Evolutionary conservation across 495 filamentous ascomycete genomes (phyloP), one percentile per base, ranked within the genome.

Genomic region (Emericellopsis terricola): DNA sequence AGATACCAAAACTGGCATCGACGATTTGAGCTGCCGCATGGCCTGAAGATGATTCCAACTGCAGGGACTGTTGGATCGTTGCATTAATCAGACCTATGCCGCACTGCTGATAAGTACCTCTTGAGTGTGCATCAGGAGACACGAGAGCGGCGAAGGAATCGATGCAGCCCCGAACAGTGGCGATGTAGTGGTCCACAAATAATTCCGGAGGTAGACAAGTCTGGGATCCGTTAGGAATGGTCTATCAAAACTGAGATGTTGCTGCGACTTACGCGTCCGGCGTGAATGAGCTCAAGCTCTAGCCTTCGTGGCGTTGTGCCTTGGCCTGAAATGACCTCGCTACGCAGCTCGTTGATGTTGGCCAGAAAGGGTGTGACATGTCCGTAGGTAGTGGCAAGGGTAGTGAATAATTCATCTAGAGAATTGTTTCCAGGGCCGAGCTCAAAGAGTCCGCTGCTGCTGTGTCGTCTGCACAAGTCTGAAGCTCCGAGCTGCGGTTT

Each of bases 241-340:
- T n/a, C n/a, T n/a, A n/a, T n/a, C n/a, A n/a, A n/a, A n/a, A n/a
- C n/a, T n/a, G n/a, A n/a, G n/a, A n/a, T n/a, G n/a, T n/a, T n/a
- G n/a, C n/a, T n/a, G 5, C n/a, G 11, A 40, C 52, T 29, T 38
- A 61, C 59, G 49, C 52, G 62, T 32, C 62, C 62, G 13, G 53
- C 55, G 31, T 50, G 48, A 14, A 65, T 50, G 6, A 65, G 37
- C 29, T 62, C 60, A 5, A 65, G 47, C 45, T 65, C 62, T 11
- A 57, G 33, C 31, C 50, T 52, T 28, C 62, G 49, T 33, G 55
- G 45, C 5, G 50, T 58, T 11, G 34, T 43, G 26, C 60, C 51
- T 10, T 31, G 38, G 1, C 56, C 53, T 9, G 34, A 39, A n/a
- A 39, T 43, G 23, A 52, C 43, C 16, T 45, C 43, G 15, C 45